A percentile compares a stretch with the other conserved stretches of the same genome.
phyloP scores from a whole-genome alignment of 345 rosid genomes.

The Citrus reticulata region DNA sequence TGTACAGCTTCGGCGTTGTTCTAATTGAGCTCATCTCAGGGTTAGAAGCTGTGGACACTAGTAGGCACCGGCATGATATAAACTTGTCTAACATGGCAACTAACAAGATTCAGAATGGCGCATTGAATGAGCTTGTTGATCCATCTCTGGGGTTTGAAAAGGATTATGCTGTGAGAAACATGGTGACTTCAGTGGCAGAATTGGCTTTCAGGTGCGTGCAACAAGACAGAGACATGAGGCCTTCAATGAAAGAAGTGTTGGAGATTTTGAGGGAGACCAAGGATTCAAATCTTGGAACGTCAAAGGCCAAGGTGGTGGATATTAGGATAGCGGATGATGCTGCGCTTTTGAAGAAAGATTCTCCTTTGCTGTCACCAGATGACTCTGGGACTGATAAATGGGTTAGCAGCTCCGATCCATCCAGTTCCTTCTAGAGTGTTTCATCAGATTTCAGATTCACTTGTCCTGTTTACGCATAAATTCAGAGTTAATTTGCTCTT shows the following conservation, averaged over 20 bases:
- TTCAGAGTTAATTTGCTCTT: neutral
- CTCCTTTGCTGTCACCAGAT: constrained; percentile 50
- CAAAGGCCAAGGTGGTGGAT: constrained; percentile 38
- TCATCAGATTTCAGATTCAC: neutral
- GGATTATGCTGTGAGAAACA: constrained; percentile 33
- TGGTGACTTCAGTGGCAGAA: constrained; percentile 53
- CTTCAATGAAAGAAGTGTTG: constrained; percentile 67
- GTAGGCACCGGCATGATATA: constrained; percentile 57
- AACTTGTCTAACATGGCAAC: constrained; percentile 80
- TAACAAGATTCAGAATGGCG: constrained; percentile 56
- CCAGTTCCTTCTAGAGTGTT: constrained; percentile 20
- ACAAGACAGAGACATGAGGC: constrained; percentile 71
- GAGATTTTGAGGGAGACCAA: constrained; percentile 45
- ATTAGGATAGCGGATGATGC: constrained; percentile 39
- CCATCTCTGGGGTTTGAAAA: constrained; percentile 58
- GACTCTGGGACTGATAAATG: constrained; percentile 51
- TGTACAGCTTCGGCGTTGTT: constrained; percentile 90
- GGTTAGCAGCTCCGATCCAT: constrained; percentile 41
- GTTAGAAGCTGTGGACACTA: constrained; percentile 65
- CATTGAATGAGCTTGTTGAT: constrained; percentile 65
- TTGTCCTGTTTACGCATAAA: neutral
- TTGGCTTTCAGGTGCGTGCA: constrained; percentile 80
- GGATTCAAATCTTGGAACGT: constrained; percentile 20
- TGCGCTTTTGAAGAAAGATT: constrained; percentile 39
- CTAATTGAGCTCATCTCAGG: constrained; percentile 68